Evolutionary conservation across 768 basidiomycete species (phyloP), one percentile per base, ranked within the genome.

Genomic region (Tylopilus plumbeoviolaceoides): DNA sequence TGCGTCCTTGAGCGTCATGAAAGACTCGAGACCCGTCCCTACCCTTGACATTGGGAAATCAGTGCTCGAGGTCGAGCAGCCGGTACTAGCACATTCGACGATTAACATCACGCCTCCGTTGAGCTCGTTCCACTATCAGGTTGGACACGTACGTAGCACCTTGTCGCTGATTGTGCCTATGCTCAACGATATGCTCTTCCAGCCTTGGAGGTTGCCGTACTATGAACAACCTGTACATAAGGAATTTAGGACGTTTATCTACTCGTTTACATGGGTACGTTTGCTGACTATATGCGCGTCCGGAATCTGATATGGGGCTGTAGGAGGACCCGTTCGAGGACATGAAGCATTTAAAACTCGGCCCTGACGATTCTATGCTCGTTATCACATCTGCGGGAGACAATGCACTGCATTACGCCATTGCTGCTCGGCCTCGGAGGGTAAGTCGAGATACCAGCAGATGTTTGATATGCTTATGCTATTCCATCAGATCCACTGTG

Each of bases 361-460:
- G 78, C 18, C 66, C 70, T 33, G 75, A 84, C 12, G 88, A 91
- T 68, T 77, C 81, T 1, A 77, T 90, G 63, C 75, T 90, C 12
- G 81, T 83, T 17, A 89, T 91, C 60, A 89, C 87, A 1, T 83
- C 81, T 47, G 89, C 86, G 3, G 88, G 88, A 0, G 88, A 89
- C 67, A 91, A 91, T 64, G 85, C 86, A 3, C 72, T 91, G 33
- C 87, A 89, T 63, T 91, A 91, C 57, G 87, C 86, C 8, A 82
- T 86, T 51, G 76, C 75, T n/a, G 82, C 80, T 2, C 65, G 74
- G 28, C 85, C 85, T 3, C 73, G 79, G 50, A 72, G 78, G 44
- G 79, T 80, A 54, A 45, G 75, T 60, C 27, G 42, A 46, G 31
- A 40, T 47, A 7, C 25, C 38, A 2, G 7, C 25, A 8, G 31